These are phyloP conservation scores for Diddensiella caesifluorescens DNA, from an alignment of 805 yeast genomes.

Conservation along the genomic window DNA sequence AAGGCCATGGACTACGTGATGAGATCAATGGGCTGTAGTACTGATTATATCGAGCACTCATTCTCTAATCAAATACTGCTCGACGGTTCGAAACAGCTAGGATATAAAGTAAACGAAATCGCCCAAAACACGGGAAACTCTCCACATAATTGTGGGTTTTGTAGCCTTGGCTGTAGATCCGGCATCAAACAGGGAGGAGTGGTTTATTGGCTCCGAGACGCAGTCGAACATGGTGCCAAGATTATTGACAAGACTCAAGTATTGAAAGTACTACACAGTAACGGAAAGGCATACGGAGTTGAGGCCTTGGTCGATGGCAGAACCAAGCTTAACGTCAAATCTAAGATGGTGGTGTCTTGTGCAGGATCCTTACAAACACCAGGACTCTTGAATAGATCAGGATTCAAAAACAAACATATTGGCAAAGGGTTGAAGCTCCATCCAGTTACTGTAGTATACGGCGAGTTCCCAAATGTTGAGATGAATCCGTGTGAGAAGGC, in stretches of 20 bases:
- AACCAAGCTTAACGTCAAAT: slow-evolving; percentile 32
- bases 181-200: slow-evolving; percentile 51
- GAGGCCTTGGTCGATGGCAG: slow-evolving; percentile 34
- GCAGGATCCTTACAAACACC: slow-evolving; percentile 53
- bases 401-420: slow-evolving; percentile 45
- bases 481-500: slow-evolving; percentile 38
- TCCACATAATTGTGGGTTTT: slow-evolving; percentile 43
- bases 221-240: slow-evolving; percentile 41
- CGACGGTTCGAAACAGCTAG: slow-evolving; percentile 42
- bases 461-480: slow-evolving; percentile 37
- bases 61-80: slow-evolving; percentile 40
- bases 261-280: slow-evolving; percentile 34
- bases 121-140: slow-evolving; percentile 43
- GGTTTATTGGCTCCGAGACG: slow-evolving; percentile 46
- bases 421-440: slow-evolving; percentile 50
- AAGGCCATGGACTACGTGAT: slow-evolving; percentile 42
- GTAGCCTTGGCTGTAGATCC: slow-evolving; percentile 45
- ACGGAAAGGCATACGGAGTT: slow-evolving; percentile 43
- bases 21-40: slow-evolving; percentile 44
- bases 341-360: slow-evolving; percentile 41
- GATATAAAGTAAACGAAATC: slow-evolving; percentile 38
- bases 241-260: slow-evolving; percentile 45
- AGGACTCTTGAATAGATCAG: slow-evolving; percentile 41
- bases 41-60: slow-evolving; percentile 40
- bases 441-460: slow-evolving; percentile 40